phyloP scores from a whole-genome alignment of 2,329 filamentous ascomycete species.

The Pestalotiopsis sp. region DNA sequence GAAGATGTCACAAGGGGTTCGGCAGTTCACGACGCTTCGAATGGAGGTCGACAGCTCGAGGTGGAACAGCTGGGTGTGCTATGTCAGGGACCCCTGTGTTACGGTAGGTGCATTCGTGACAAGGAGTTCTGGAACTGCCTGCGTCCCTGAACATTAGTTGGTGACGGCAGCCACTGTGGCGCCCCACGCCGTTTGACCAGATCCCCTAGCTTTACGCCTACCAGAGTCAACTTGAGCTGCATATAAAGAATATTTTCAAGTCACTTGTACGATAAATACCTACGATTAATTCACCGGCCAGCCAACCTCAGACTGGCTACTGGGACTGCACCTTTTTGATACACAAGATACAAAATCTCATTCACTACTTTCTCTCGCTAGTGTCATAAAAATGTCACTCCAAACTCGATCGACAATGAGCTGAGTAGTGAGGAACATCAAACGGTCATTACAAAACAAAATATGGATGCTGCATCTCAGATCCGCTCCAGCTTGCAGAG shows the following conservation, averaged over 20 bases:
- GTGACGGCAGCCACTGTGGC: conserved; percentile 29
- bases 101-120: neutral
- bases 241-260: neutral
- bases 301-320: neutral
- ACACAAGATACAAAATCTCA: neutral
- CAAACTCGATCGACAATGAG: neutral
- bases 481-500: conserved; percentile 52
- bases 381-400: neutral
- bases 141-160: neutral
- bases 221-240: neutral
- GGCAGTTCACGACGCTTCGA: neutral
- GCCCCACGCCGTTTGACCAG: neutral
- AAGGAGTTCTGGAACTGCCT: neutral
- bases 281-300: neutral
- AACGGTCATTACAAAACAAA: neutral
- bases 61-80: neutral
- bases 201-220: conserved; percentile 8
- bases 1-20: neutral
- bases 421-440: neutral
- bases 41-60: neutral
- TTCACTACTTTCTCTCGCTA: neutral
- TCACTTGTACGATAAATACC: too few relatives aligned
- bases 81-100: neutral
- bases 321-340: neutral
- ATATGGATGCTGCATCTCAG: conserved; percentile 41